These are phyloP conservation scores for Hygrophoropsis aurantiaca DNA, from an alignment of 768 basidiomycete genomes.

Conservation along the genomic window DNA sequence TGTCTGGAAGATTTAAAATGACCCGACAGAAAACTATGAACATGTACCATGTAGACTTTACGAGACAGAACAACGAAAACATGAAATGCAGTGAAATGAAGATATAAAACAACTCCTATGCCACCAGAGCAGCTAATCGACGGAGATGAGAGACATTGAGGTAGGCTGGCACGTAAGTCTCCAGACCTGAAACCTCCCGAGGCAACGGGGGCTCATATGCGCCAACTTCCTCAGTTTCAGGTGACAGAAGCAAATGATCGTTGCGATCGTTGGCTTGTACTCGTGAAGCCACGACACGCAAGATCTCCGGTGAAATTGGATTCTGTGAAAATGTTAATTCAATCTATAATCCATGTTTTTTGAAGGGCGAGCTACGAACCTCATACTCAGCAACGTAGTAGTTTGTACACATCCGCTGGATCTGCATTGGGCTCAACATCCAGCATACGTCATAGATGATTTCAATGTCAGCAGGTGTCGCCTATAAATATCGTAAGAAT, in stretches of 20 bases:
- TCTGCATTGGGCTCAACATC: conserved; percentile 99
- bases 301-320: conserved; percentile 95
- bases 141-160: conserved; percentile 88
- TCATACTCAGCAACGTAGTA: conserved; percentile 99
- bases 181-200: conserved; percentile 91
- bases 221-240: conserved; percentile 96
- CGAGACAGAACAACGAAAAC: conserved; percentile 4
- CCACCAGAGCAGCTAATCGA: conserved; percentile 83
- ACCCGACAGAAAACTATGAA: too few species aligned
- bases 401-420: conserved; percentile 98
- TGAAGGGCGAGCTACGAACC: conserved; percentile 42
- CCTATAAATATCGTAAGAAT: conserved; percentile 43
- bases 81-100: conserved; percentile 8
- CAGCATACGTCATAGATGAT: conserved; percentile 99
- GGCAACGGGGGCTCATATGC: conserved; percentile 93
- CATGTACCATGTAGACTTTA: conserved; percentile 20
- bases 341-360: background rate
- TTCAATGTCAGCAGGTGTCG: conserved; percentile 93
- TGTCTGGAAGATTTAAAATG: too few species aligned
- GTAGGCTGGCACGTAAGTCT: conserved; percentile 94
- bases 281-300: conserved; percentile 93
- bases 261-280: conserved; percentile 96
- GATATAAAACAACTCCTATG: conserved; percentile 37
- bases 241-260: conserved; percentile 92
- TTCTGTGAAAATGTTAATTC: conserved; percentile 49